These are phyloP conservation scores for Porphyra umbilicalis DNA, from an alignment of 31 red algal species.

Conservation along the genomic window DNA sequence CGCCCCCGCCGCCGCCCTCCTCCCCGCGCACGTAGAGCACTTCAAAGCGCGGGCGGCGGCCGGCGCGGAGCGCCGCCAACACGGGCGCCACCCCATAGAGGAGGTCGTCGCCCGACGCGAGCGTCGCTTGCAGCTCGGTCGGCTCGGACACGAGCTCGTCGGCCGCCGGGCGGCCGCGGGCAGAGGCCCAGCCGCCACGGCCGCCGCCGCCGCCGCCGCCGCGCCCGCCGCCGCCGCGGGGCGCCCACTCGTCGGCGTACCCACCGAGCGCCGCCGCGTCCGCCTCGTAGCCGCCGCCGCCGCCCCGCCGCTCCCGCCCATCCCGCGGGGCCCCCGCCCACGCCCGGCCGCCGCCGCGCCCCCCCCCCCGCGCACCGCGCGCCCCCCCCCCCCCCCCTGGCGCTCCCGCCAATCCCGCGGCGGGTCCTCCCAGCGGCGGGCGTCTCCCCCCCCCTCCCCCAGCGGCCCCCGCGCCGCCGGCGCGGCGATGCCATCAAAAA, in stretches of 20 bases:
- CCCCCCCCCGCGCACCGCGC: too few relatives aligned
- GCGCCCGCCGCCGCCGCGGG: background rate
- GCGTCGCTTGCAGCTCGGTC: conserved; percentile 21
- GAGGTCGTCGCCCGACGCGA: conserved; percentile 40
- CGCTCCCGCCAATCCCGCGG: background rate
- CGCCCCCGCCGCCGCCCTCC: background rate
- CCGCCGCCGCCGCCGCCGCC: background rate
- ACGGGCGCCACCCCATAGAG: conserved; percentile 79
- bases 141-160: background rate
- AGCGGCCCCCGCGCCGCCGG: too few relatives aligned
- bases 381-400: background rate
- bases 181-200: background rate
- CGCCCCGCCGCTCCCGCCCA: background rate
- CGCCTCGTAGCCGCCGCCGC: background rate
- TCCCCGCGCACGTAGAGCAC: conserved; percentile 32
- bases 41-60: conserved; percentile 20
- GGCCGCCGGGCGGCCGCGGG: too few relatives aligned
- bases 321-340: background rate
- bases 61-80: conserved; percentile 31
- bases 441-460: too few relatives aligned
- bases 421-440: background rate
- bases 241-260: background rate
- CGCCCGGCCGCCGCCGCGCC: too few relatives aligned
- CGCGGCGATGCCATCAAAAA: background rate
- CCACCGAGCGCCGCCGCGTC: background rate